A percentile compares a stretch with the other conserved stretches of the same genome.
Evolutionary conservation across 2,329 filamentous ascomycete species (phyloP).

Genomic region (Scleromitrula shiraiana): DNA sequence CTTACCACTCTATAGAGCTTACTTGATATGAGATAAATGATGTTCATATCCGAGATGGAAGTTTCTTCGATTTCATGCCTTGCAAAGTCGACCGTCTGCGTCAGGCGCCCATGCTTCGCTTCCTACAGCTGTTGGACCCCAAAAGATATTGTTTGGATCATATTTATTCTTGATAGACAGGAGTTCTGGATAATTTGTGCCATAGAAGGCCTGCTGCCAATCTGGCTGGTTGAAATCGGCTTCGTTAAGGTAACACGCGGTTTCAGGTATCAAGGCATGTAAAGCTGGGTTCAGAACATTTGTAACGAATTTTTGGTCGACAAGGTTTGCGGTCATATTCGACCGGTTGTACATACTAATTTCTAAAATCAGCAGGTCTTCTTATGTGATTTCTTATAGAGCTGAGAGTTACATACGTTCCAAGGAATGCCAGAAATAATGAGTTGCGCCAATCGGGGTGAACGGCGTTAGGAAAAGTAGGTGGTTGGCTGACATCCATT

Average conservation of each 20-base stretch:
- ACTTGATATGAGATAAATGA: too few relatives aligned
- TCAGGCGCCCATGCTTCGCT: background rate
- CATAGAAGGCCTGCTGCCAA: conserved; percentile 38
- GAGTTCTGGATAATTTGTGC: conserved; percentile 14
- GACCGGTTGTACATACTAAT: background rate
- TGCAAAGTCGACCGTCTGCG: background rate
- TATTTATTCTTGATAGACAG: conserved; percentile 12
- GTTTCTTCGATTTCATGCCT: background rate
- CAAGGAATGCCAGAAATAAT: conserved; percentile 8
- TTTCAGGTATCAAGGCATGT: background rate
- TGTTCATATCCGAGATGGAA: background rate
- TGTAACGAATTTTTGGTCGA: background rate
- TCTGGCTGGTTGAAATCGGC: conserved; percentile 37
- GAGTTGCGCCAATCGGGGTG: conserved; percentile 8
- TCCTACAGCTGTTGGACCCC: background rate
- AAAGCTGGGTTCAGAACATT: background rate
- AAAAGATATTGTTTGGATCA: conserved; percentile 4
- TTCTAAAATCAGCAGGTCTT: background rate
- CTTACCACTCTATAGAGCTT: too few relatives aligned
- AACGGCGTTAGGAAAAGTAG: background rate
- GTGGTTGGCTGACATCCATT: conserved; percentile 3
- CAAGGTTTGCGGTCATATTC: background rate
- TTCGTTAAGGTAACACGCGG: conserved; percentile 39
- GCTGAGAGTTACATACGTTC: background rate
- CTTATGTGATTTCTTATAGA: background rate